phyloP scores from a whole-genome alignment of 2,329 filamentous ascomycete genomes.

The Teratosphaeria pseudoeucalypti region DNA sequence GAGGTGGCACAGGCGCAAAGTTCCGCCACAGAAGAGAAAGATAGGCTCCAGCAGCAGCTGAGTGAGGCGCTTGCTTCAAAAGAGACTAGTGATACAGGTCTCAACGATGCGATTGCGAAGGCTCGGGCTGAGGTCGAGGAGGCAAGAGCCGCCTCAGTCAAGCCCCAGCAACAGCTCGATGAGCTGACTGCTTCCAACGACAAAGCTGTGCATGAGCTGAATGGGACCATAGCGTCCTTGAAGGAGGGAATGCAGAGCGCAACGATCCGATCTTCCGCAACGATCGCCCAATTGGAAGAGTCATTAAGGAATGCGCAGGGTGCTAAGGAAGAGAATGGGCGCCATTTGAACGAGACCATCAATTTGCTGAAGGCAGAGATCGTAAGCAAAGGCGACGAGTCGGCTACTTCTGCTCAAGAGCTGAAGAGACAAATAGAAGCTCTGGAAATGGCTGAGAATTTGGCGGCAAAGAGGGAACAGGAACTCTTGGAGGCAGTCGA shows the following conservation, averaged over 20 bases:
- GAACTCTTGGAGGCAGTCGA: background rate
- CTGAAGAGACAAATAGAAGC: background rate
- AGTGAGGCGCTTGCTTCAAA: conserved; percentile 8
- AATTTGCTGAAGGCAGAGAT: background rate
- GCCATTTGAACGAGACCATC: background rate
- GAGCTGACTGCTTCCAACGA: background rate
- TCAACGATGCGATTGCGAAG: conserved; percentile 2
- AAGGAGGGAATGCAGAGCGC: background rate
- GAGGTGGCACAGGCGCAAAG: conserved; percentile 2
- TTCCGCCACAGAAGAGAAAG: background rate
- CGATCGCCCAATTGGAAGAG: conserved; percentile 8
- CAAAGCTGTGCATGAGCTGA: background rate
- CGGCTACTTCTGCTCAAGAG: background rate
- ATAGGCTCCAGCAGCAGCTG: conserved; percentile 3
- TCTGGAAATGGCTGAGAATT: background rate
- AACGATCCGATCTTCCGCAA: conserved; percentile 5
- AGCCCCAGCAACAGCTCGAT: conserved; percentile 4
- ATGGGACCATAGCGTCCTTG: conserved; percentile 3
- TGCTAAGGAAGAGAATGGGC: conserved; percentile 4
- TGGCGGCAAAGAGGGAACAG: background rate
- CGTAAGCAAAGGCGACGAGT: background rate
- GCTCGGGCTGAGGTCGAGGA: conserved; percentile 8
- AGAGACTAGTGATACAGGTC: conserved; percentile 12
- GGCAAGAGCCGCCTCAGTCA: conserved; percentile 11
- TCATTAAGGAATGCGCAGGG: conserved; percentile 8